Conservation (phyloP, 2,329 filamentous ascomycete genomes). For the Aspergillus ochraceus region DNA sequence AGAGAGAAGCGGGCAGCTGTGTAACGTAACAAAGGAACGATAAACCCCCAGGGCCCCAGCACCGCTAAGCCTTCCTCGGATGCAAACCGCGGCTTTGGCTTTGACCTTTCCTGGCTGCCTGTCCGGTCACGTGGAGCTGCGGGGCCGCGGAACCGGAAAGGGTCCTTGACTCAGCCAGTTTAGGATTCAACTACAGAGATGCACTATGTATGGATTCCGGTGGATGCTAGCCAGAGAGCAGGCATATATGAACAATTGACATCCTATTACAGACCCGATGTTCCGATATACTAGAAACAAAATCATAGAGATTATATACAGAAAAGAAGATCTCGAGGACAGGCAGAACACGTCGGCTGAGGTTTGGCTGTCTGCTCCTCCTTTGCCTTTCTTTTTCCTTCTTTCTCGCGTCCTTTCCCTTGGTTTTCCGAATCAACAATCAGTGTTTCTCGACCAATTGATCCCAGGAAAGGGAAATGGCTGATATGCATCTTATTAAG, state of each 20-base stretch:
- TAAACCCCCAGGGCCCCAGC: not conserved
- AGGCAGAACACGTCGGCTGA: not conserved
- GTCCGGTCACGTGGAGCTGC: not conserved
- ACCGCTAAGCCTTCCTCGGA: slow-evolving; percentile 13
- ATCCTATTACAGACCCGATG: not conserved
- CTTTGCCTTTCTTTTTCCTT: not conserved
- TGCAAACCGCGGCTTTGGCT: slow-evolving; percentile 22
- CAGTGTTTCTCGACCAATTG: not conserved
- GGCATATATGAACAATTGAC: not conserved
- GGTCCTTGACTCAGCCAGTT: not conserved
- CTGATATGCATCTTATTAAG: not conserved
- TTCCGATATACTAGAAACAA: not conserved
- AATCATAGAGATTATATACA: slow-evolving; percentile 2
- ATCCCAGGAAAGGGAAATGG: not conserved
- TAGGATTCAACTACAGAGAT: not conserved
- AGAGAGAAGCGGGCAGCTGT: too few species aligned
- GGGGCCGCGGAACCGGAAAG: not conserved
- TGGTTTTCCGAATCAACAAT: not conserved
- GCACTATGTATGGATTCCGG: too few species aligned
- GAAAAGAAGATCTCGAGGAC: not conserved
- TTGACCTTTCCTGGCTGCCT: not conserved
- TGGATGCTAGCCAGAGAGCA: too few species aligned
- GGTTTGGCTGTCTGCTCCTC: not conserved
- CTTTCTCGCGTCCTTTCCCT: not conserved
- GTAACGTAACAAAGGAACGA: too few species aligned